Evolutionary conservation across 1,139 yeast genomes (phyloP).

Genomic region (Candida sanyaensis): DNA sequence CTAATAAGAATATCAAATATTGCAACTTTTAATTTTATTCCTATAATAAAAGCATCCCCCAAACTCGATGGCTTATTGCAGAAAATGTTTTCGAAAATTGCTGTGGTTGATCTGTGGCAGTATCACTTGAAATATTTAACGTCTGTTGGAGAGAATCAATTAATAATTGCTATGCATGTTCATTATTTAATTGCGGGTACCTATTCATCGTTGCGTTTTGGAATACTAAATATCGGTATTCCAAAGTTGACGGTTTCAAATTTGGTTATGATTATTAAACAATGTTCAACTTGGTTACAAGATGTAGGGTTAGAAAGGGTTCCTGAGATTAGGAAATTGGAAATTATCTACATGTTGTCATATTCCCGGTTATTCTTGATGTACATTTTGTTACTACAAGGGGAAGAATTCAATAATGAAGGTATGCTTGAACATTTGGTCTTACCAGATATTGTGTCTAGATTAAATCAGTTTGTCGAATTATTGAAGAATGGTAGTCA

Average conservation of each 20-base stretch:
- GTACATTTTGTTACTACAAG: slow-evolving; percentile 35
- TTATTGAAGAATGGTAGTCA: slow-evolving; percentile 14
- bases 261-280: slow-evolving; percentile 22
- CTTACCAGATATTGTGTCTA: slow-evolving; percentile 23
- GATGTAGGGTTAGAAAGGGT: slow-evolving; percentile 20
- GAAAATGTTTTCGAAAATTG: slow-evolving; percentile 24
- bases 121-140: slow-evolving; percentile 28
- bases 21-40: slow-evolving; percentile 29
- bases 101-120: slow-evolving; percentile 25
- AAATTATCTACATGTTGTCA: slow-evolving; percentile 28
- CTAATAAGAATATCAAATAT: slow-evolving; percentile 35
- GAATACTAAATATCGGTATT: slow-evolving; percentile 24
- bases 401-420: slow-evolving; percentile 31
- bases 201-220: slow-evolving; percentile 25
- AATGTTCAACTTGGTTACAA: slow-evolving; percentile 29
- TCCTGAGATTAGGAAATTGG: slow-evolving; percentile 21
- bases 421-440: slow-evolving; percentile 20
- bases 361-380: slow-evolving; percentile 33
- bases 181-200: slow-evolving; percentile 32
- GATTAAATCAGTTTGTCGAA: slow-evolving; percentile 20
- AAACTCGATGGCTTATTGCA: slow-evolving; percentile 23
- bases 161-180: slow-evolving; percentile 25
- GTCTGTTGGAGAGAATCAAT: slow-evolving; percentile 20
- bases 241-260: slow-evolving; percentile 25
- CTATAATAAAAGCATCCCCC: slow-evolving; percentile 24